A percentile compares a stretch with the other conserved stretches of the same genome.
Conservation (phyloP, 208 protist species). For the Tritrichomonas musculus region DNA sequence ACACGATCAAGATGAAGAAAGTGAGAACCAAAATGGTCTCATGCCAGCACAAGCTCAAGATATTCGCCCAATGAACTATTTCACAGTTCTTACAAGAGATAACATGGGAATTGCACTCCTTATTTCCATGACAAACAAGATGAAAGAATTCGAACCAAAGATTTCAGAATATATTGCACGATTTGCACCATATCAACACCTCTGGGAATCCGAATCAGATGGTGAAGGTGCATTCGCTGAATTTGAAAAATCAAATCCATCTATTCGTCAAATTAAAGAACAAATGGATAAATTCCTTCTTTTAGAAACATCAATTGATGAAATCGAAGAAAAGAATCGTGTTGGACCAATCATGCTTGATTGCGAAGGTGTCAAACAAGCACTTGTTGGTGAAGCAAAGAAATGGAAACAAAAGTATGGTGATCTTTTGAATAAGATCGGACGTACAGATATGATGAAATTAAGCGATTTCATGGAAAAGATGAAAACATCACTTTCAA, state of each 20-base stretch:
- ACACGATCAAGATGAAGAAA: not conserved
- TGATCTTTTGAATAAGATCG: slow-evolving; percentile 1
- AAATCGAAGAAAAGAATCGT: not conserved
- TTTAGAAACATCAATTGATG: not conserved
- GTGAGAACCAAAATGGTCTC: not conserved
- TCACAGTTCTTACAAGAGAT: slow-evolving; percentile 4
- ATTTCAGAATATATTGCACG: not conserved
- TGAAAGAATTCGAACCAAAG: not conserved
- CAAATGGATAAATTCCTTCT: not conserved
- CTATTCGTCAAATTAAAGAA: slow-evolving; percentile 18
- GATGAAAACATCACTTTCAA: slow-evolving; percentile 1
- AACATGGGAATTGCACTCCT: not conserved
- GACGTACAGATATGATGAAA: not conserved
- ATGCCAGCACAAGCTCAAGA: not conserved
- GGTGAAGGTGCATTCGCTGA: not conserved
- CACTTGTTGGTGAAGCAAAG: slow-evolving; percentile 6
- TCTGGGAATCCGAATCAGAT: not conserved
- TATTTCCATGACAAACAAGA: slow-evolving; percentile 13
- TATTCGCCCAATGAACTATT: not conserved
- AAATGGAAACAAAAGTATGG: slow-evolving; percentile 24
- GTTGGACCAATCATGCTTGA: not conserved
- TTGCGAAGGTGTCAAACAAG: not conserved
- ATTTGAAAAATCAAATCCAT: not conserved
- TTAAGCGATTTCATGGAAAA: slow-evolving; percentile 26
- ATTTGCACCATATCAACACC: not conserved